Percentiles rank a stretch among this genome's conserved stretches.
Conservation (phyloP, 2,329 filamentous ascomycete species). For the Calonectria multiphialidica region DNA sequence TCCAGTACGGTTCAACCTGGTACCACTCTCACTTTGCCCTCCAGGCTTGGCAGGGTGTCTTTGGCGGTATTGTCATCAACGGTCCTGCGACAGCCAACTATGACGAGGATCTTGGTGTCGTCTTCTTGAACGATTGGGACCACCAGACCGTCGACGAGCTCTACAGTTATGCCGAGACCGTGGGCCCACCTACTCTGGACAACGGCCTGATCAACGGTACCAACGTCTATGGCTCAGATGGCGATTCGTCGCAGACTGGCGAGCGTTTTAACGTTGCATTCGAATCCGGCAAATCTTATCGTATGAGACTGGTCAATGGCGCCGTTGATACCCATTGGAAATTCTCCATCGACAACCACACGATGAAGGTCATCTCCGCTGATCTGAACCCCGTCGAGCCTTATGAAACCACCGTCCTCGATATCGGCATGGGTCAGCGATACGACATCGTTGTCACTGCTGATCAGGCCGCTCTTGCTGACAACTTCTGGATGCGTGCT, state of each 20-base stretch:
- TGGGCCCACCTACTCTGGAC: conserved; percentile 53
- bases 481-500: conserved; percentile 63
- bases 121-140: conserved; percentile 72
- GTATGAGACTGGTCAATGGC: conserved; percentile 61
- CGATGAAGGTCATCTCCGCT: conserved; percentile 65
- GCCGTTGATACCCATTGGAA: conserved; percentile 58
- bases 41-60: conserved; percentile 65
- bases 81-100: conserved; percentile 70
- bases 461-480: conserved; percentile 43
- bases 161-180: conserved; percentile 42
- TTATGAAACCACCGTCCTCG: conserved; percentile 57
- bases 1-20: conserved; percentile 67
- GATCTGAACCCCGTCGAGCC: conserved; percentile 70
- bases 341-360: conserved; percentile 68
- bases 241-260: conserved; percentile 42
- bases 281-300: conserved; percentile 57
- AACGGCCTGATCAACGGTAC: conserved; percentile 61
- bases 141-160: conserved; percentile 57
- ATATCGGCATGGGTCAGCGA: conserved; percentile 48
- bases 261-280: conserved; percentile 53
- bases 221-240: conserved; percentile 51
- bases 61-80: conserved; percentile 71
- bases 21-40: conserved; percentile 71
- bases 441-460: conserved; percentile 61
- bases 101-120: conserved; percentile 71